Percentiles rank a stretch among this genome's conserved stretches.
Evolutionary conservation across 495 filamentous ascomycete species (phyloP).

Genomic region (Penicillium cataractarum): DNA sequence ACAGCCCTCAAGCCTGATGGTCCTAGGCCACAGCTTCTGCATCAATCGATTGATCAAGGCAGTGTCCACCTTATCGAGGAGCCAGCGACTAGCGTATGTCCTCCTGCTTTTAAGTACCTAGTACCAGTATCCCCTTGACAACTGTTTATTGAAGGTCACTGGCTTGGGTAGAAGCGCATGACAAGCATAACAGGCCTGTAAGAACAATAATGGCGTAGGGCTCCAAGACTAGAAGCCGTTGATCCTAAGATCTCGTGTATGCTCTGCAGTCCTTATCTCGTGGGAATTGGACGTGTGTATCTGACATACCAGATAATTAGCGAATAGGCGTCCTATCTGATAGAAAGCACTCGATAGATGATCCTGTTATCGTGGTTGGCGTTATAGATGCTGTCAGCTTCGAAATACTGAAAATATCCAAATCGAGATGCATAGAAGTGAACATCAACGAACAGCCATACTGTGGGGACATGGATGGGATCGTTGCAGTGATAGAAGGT

Average conservation of each 20-base stretch:
- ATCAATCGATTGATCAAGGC: not conserved
- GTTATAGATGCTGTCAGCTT: no score
- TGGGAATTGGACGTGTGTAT: not conserved
- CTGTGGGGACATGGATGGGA: not conserved
- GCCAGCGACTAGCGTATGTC: not conserved
- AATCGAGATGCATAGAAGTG: not conserved
- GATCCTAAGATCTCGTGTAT: not conserved
- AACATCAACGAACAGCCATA: not conserved
- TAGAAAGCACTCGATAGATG: not conserved
- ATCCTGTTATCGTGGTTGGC: not conserved
- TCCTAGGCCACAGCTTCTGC: not conserved
- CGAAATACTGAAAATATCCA: no score
- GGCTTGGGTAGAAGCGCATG: not conserved
- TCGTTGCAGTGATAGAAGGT: not conserved
- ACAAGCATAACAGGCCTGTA: not conserved
- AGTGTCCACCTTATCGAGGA: not conserved
- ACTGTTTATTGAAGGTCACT: not conserved
- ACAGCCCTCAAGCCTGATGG: not conserved
- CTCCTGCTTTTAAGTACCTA: not conserved
- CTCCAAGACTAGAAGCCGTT: not conserved
- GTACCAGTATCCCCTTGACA: not conserved
- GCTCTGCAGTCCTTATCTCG: not conserved
- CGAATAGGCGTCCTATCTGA: not conserved
- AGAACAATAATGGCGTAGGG: not conserved
- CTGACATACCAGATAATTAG: not conserved